Percentiles rank a stretch among this genome's conserved stretches.
These are phyloP conservation scores for Arthrobotrys musiformis DNA, from an alignment of 2,329 filamentous ascomycete genomes.

Conservation along the genomic window DNA sequence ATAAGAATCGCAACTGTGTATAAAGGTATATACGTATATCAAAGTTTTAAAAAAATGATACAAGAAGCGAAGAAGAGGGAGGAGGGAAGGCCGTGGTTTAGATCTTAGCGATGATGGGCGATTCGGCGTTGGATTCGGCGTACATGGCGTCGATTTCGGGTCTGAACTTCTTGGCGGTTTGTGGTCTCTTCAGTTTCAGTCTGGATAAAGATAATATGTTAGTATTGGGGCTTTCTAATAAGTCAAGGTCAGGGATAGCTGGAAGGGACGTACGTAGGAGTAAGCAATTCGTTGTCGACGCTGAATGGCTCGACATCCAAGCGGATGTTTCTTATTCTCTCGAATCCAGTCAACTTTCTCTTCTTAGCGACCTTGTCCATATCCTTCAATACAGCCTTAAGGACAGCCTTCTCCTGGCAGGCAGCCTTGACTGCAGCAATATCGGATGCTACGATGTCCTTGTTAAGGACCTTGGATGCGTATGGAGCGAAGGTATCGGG, in stretches of 20 bases:
- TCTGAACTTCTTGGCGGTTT: conserved; percentile 72
- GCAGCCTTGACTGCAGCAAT: conserved; percentile 74
- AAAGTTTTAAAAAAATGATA: background rate
- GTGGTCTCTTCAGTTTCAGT: conserved; percentile 77
- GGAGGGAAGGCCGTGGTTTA: conserved; percentile 1
- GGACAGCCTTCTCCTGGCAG: conserved; percentile 75
- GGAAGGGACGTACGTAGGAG: conserved; percentile 71
- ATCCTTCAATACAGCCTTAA: conserved; percentile 78
- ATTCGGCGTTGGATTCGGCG: conserved; percentile 63
- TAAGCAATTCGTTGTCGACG: conserved; percentile 89
- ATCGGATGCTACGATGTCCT: conserved; percentile 73
- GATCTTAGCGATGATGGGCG: conserved; percentile 14
- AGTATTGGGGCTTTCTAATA: background rate
- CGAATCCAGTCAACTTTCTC: conserved; percentile 91
- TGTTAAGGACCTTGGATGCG: conserved; percentile 79
- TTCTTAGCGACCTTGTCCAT: conserved; percentile 81
- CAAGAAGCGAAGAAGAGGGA: background rate
- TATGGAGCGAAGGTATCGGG: conserved; percentile 84
- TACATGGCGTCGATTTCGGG: conserved; percentile 71
- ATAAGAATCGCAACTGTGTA: conserved; percentile 7
- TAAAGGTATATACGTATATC: background rate
- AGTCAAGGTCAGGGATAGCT: conserved; percentile 48
- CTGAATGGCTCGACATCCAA: conserved; percentile 89
- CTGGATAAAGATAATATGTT: conserved; percentile 62
- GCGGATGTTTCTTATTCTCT: conserved; percentile 78